Evolutionary conservation across 306 rosid genomes (phyloP).

Genomic region (Vigna unguiculata): DNA sequence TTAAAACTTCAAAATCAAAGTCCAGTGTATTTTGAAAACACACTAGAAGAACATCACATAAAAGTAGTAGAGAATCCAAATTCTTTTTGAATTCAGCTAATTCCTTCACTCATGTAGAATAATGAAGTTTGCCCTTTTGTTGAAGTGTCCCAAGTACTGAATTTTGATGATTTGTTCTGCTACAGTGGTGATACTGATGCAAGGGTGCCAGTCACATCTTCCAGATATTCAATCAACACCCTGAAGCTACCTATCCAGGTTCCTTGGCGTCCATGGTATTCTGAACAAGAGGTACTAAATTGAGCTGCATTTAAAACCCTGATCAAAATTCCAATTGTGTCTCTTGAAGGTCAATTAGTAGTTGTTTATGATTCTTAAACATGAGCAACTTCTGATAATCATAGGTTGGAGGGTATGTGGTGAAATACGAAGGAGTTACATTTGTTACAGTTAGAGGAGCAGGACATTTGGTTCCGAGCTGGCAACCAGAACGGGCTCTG

Average conservation of each 20-base stretch:
- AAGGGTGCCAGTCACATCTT: constrained; percentile 54
- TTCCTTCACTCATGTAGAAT: neutral
- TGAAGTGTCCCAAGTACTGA: neutral
- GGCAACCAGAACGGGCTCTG: constrained; percentile 64
- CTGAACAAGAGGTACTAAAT: constrained; percentile 54
- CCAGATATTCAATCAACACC: constrained; percentile 57
- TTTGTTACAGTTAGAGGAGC: constrained; percentile 67
- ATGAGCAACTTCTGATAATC: neutral
- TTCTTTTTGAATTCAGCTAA: neutral
- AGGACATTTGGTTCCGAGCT: constrained; percentile 68
- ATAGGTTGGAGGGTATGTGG: constrained; percentile 69
- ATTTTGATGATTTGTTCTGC: neutral
- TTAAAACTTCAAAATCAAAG: no score
- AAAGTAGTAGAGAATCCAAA: no score
- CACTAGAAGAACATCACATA: no score
- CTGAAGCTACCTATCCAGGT: constrained; percentile 45
- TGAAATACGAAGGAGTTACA: constrained; percentile 55
- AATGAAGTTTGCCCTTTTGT: neutral
- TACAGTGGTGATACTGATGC: constrained; percentile 67
- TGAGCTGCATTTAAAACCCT: neutral
- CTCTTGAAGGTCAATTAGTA: no score
- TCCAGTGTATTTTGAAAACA: no score
- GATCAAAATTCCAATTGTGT: no score
- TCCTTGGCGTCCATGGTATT: constrained; percentile 67
- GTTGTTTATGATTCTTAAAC: no score